These are phyloP conservation scores for Syncephalastrum racemosum DNA, from an alignment of 371 early-diverging fungal genomes.

Conservation along the genomic window DNA sequence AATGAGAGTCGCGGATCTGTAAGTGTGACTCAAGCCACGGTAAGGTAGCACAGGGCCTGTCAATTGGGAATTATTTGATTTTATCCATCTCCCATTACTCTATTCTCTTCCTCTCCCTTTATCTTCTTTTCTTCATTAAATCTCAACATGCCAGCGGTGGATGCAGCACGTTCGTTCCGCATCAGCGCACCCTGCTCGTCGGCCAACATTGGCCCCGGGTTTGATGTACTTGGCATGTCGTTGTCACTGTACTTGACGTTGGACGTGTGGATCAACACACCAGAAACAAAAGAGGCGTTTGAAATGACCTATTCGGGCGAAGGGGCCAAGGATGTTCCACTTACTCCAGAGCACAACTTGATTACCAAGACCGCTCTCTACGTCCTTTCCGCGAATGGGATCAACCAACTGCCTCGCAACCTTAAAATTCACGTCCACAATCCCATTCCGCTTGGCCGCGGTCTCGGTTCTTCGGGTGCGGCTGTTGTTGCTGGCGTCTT, in stretches of 20 bases:
- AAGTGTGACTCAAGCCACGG: constrained; percentile 8
- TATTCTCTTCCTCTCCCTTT: neutral
- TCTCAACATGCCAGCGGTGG: constrained; percentile 20
- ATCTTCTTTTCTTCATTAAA: neutral
- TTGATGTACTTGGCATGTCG: constrained; percentile 92
- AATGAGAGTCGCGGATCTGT: neutral
- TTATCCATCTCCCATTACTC: constrained; percentile 1
- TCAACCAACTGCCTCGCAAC: constrained; percentile 53
- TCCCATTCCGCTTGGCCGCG: constrained; percentile 93
- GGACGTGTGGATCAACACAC: constrained; percentile 43
- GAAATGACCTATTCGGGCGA: constrained; percentile 79
- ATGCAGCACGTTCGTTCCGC: constrained; percentile 54
- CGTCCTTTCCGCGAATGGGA: constrained; percentile 73
- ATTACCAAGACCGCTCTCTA: constrained; percentile 88
- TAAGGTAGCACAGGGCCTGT: neutral
- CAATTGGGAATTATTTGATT: neutral
- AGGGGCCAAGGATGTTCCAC: constrained; percentile 77
- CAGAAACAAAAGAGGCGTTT: constrained; percentile 25
- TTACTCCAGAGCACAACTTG: constrained; percentile 80
- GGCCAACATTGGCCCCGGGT: constrained; percentile 97
- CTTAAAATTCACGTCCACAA: constrained; percentile 76
- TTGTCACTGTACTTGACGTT: constrained; percentile 83
- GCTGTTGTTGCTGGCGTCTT: constrained; percentile 95
- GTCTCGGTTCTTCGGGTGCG: constrained; percentile 93
- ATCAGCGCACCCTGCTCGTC: constrained; percentile 91